Evolutionary conservation across 768 basidiomycete genomes (phyloP).

Genomic region (Hericium erinaceus): DNA sequence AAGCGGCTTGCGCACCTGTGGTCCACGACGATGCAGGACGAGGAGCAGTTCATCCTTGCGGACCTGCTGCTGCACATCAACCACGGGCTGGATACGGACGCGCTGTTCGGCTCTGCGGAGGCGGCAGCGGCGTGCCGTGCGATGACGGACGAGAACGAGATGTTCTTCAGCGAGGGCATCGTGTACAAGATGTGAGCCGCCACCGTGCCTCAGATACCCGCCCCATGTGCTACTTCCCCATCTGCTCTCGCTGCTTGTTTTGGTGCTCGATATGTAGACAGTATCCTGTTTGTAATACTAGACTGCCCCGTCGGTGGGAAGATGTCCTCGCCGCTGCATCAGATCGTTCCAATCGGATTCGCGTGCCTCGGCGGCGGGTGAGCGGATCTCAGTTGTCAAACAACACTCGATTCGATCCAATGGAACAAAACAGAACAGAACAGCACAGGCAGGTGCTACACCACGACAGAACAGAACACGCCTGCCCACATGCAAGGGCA

Average conservation of each 20-base stretch:
- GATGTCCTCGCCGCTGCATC: not conserved
- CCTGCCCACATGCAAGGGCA: not conserved
- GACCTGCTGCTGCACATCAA: constrained; percentile 72
- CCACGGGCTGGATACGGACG: constrained; percentile 54
- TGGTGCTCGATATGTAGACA: not conserved
- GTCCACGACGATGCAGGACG: constrained; percentile 56
- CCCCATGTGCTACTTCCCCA: not conserved
- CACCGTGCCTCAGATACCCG: not conserved
- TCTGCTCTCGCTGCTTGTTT: not conserved
- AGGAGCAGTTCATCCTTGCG: constrained; percentile 65
- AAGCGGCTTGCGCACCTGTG: constrained; percentile 65
- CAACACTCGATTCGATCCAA: not conserved
- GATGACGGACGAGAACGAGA: constrained; percentile 74
- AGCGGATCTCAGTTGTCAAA: no score
- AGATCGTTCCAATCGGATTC: not conserved
- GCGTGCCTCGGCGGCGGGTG: no score
- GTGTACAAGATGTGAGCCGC: constrained; percentile 66
- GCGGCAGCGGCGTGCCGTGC: constrained; percentile 59
- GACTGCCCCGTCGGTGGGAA: not conserved
- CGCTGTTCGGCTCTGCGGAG: constrained; percentile 74
- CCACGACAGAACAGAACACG: not conserved
- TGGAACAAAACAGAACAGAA: not conserved
- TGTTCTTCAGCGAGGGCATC: constrained; percentile 83
- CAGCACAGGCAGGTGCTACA: not conserved
- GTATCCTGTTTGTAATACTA: not conserved